Conservation (phyloP, 2,329 filamentous ascomycete species). For the Diaporthe vexans region DNA sequence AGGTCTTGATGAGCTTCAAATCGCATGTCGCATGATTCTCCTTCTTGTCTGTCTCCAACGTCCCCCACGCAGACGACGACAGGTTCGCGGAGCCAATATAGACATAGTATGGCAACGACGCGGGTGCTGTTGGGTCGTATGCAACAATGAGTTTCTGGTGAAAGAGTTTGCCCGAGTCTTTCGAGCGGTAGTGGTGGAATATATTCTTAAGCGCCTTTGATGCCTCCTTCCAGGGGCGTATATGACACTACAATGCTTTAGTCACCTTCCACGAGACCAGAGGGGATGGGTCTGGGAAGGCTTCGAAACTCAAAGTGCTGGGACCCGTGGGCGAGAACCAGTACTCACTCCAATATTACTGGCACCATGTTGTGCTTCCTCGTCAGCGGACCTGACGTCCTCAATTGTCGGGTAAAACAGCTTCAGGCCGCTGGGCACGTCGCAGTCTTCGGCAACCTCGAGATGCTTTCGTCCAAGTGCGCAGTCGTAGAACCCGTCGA, state of each 20-base stretch:
- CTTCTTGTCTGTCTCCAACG: conserved; percentile 44
- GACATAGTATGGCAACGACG: conserved; percentile 43
- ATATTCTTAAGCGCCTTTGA: conserved; percentile 43
- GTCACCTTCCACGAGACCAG: background rate
- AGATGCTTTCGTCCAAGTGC: conserved; percentile 42
- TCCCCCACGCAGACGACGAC: conserved; percentile 46
- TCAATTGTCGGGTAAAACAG: conserved; percentile 45
- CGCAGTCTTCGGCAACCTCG: conserved; percentile 30
- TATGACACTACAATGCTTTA: conserved; percentile 42
- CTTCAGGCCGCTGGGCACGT: conserved; percentile 41
- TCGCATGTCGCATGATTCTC: conserved; percentile 44
- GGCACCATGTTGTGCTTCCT: conserved; percentile 42
- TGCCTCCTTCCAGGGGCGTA: conserved; percentile 44
- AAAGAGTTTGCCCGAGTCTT: conserved; percentile 46
- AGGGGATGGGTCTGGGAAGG: background rate
- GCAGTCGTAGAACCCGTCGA: conserved; percentile 45
- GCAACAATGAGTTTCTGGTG: conserved; percentile 47
- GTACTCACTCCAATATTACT: conserved; percentile 43
- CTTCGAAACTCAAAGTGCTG: background rate
- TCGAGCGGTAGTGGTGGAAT: conserved; percentile 47
- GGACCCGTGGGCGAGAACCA: background rate
- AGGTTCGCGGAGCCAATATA: conserved; percentile 48
- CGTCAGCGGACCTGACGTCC: conserved; percentile 42
- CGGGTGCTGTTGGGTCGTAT: conserved; percentile 39
- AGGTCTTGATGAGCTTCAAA: conserved; percentile 45